Conservation (phyloP, 108 stramenopile species). For the Skeletonema grethae region DNA sequence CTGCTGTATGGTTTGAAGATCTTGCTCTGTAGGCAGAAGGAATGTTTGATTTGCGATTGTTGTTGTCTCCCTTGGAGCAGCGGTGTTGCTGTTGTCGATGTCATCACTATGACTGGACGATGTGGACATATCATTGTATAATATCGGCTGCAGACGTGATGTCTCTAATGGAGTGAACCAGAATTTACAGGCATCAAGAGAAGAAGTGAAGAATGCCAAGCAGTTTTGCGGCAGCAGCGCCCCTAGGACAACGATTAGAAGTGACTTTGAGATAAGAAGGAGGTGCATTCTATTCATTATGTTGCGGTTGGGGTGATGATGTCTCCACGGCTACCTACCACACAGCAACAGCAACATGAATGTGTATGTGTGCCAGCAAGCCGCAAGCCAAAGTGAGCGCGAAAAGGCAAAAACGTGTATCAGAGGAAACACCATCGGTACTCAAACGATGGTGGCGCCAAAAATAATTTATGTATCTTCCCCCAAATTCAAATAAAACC, state of each 20-base stretch:
- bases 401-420: too few relatives aligned
- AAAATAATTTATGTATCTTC: too few relatives aligned
- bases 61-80: conserved; percentile 1
- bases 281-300: too few relatives aligned
- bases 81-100: not conserved
- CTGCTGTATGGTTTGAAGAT: conserved; percentile 20
- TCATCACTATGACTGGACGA: not conserved
- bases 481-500: too few relatives aligned
- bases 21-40: conserved; percentile 12
- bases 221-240: not conserved
- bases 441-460: too few relatives aligned
- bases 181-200: not conserved
- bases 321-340: too few relatives aligned
- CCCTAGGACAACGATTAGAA: not conserved
- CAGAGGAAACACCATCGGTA: too few relatives aligned
- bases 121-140: not conserved
- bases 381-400: too few relatives aligned
- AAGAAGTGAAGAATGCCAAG: not conserved
- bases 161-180: not conserved
- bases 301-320: too few relatives aligned
- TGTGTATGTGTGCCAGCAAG: too few relatives aligned
- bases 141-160: not conserved
- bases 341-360: too few relatives aligned
- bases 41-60: conserved; percentile 34
- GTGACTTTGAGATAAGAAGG: not conserved